Conservation (phyloP, 768 basidiomycete genomes). For the Lentinula sp. region DNA sequence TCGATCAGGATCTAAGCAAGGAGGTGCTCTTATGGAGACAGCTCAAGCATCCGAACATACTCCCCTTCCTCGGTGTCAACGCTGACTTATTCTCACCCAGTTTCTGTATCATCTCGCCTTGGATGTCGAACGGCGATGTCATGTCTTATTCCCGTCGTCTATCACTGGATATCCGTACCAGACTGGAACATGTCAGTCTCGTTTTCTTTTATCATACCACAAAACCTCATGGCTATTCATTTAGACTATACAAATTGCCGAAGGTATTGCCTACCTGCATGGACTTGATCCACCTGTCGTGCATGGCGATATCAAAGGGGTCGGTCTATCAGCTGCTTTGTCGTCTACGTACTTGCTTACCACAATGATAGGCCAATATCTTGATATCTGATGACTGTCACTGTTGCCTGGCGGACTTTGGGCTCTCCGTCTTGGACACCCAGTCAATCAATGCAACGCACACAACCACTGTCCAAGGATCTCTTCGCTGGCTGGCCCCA, state of each 20-base stretch:
- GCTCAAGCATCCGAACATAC: constrained; percentile 22
- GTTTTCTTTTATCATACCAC: constrained; percentile 17
- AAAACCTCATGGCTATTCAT: constrained; percentile 14
- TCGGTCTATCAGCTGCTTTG: constrained; percentile 11
- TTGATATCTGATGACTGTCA: constrained; percentile 17
- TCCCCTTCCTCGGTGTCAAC: constrained; percentile 24
- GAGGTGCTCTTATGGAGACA: constrained; percentile 23
- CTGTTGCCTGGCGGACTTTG: constrained; percentile 27
- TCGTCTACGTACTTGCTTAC: background rate
- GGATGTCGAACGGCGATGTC: constrained; percentile 28
- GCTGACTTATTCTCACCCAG: constrained; percentile 10
- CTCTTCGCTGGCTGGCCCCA: constrained; percentile 10
- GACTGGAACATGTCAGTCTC: constrained; percentile 1
- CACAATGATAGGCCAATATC: constrained; percentile 18
- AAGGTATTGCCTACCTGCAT: constrained; percentile 32
- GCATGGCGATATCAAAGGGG: constrained; percentile 37
- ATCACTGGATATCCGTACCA: constrained; percentile 15
- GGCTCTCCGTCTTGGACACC: constrained; percentile 7
- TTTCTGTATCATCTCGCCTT: constrained; percentile 30
- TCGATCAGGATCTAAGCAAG: constrained; percentile 10
- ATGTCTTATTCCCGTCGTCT: constrained; percentile 15
- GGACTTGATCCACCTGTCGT: constrained; percentile 29
- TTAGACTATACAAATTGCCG: constrained; percentile 25
- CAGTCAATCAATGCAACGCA: background rate
- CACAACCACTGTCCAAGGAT: constrained; percentile 4